phyloP scores from a whole-genome alignment of 1,284 basidiomycete species.

The Cryptococcus wingfieldii region DNA sequence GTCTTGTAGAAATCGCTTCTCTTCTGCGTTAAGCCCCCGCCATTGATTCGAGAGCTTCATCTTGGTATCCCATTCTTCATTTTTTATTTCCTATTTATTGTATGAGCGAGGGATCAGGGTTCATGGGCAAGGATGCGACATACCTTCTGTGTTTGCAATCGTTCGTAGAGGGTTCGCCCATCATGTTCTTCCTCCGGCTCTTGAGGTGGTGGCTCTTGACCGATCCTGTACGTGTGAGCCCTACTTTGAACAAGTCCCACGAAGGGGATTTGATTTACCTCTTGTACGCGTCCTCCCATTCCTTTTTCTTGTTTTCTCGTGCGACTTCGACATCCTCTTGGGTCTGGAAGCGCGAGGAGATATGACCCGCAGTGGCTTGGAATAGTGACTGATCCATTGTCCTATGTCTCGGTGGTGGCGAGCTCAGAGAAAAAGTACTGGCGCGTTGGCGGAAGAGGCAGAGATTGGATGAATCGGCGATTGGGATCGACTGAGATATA shows the following conservation, averaged over 20 bases:
- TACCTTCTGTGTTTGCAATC: slow-evolving; percentile 35
- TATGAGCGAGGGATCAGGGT: neutral
- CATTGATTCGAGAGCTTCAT: slow-evolving; percentile 90
- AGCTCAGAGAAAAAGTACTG: neutral
- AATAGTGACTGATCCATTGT: neutral
- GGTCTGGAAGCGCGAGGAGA: slow-evolving; percentile 55
- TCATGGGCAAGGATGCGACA: neutral
- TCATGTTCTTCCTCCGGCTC: slow-evolving; percentile 65
- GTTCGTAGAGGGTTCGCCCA: slow-evolving; percentile 79
- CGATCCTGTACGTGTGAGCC: slow-evolving; percentile 54
- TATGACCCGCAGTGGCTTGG: slow-evolving; percentile 20
- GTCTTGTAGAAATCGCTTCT: slow-evolving; percentile 80
- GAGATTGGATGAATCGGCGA: neutral
- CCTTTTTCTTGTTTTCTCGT: slow-evolving; percentile 68
- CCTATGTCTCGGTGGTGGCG: neutral
- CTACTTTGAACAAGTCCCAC: neutral
- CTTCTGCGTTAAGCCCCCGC: slow-evolving; percentile 82
- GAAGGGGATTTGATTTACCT: slow-evolving; percentile 53
- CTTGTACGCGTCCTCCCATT: slow-evolving; percentile 90
- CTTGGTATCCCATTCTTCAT: slow-evolving; percentile 91
- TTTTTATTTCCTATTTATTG: slow-evolving; percentile 65
- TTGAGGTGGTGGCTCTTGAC: slow-evolving; percentile 78
- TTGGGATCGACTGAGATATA: no score
- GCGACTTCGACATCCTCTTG: slow-evolving; percentile 75
- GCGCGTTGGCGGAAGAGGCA: no score